Base-by-base conservation (phyloP, 306 rosid genomes). In the Pueraria montana region DNA sequence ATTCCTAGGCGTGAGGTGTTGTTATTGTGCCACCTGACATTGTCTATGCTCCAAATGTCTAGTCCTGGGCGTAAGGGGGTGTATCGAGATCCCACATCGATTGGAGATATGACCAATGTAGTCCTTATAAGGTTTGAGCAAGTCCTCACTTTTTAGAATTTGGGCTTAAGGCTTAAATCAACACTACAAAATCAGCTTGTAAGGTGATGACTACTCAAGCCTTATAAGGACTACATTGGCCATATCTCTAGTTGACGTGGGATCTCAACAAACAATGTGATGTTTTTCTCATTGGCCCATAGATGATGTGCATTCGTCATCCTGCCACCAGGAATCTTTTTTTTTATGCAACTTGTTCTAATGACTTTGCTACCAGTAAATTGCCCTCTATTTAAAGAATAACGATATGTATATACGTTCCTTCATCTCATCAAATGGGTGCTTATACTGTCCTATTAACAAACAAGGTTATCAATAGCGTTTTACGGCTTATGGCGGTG, bases 321-420 rank as follows among this genome's bases (percentile, higher is more conserved):
- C n/a, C 26, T 66, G 58, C 48, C 38, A 27, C 38, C 24, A 8
- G 36, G 16, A 65, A 45, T 32, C 59, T 74, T 79, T 43, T 58
- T 58, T 56, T 53, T 5, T 16, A 56, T 76, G 63, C 78, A 80
- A 78, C 26, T 55, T 36, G 34, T 32, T 66, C 5, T 34, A 52
- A 56, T 0, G 20, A 67, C 20, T 53, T 74, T 74, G 32, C 68
- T 48, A 65, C 50, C 38, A 12, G 6, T 63, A 46, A n/a, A 34
- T 72, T 77, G 34, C 84, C 20, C 63, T 70, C 40, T 24, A 30
- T 61, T 77, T 45, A 68, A 55, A 70, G 40, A 70, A 69, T 77
- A 70, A 24, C 46, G 9, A 43, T 53, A 67, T 65, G 13, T 16
- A 14, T 16, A 4, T 50, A 11, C 16, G 6, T 49, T 49, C 55